A percentile compares a stretch with the other conserved stretches of the same genome.
These are phyloP conservation scores for Bryoerythrophyllum caledonicum DNA, from an alignment of 225 moss, liverwort and hornwort species.

Conservation along the genomic window DNA sequence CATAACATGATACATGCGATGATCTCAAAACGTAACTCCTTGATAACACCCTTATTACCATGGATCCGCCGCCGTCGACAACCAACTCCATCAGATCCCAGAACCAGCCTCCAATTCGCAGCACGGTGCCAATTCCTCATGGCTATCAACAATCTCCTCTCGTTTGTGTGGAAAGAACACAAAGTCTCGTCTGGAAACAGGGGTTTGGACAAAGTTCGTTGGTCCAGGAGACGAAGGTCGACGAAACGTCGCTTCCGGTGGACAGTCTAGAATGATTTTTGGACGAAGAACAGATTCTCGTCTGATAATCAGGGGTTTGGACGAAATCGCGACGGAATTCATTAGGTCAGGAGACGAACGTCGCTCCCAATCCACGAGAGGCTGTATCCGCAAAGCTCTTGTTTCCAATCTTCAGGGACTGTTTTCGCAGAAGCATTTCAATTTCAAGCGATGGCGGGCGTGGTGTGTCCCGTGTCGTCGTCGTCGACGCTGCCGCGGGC, in stretches of 20 bases:
- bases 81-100: conserved; percentile 11
- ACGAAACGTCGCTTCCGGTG: no score
- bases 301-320: not conserved
- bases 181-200: not conserved
- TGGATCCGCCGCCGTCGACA: conserved; percentile 9
- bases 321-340: conserved; percentile 13
- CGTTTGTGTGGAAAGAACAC: no score
- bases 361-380: conserved; percentile 23
- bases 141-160: no score
- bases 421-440: not conserved
- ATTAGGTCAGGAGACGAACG: not conserved
- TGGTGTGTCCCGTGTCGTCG: conserved; percentile 29
- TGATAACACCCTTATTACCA: conserved; percentile 3
- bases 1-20: not conserved
- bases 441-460: conserved; percentile 37
- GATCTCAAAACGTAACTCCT: not conserved
- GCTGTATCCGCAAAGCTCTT: not conserved
- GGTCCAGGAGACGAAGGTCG: no score
- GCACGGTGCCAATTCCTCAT: no score
- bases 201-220: not conserved
- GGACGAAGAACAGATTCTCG: no score
- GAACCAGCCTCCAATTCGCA: not conserved
- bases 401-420: not conserved
- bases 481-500: conserved; percentile 18
- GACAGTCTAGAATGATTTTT: no score